Base-by-base conservation (phyloP, 805 yeast genomes). In the Vanderwaltozyma tropicalis region DNA sequence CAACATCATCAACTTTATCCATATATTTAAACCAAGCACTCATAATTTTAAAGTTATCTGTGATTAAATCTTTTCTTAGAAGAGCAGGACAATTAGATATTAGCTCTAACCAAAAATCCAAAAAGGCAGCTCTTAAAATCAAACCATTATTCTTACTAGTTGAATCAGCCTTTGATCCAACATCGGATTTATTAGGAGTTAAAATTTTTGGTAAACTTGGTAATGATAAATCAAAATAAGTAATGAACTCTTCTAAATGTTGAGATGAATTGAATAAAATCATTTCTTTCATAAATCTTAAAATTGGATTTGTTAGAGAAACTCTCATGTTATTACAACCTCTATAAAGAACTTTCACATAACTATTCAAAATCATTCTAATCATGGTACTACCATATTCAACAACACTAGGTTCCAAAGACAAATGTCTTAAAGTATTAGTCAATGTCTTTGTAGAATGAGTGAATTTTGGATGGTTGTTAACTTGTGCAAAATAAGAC, bases 21-120 rank as follows among this genome's bases (percentile, higher is more conserved):
- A 83, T 53, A 44, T 69, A 71, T 53, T 81, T 83, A 64, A 87
- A 74, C 71, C 88, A 74, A 32, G 72, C 74, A 22, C 74, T 65
- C 66, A 76, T 68, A 25, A 85, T 64, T 51, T 74, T 78, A 35
- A 72, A 65, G 39, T 72, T 69, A 39, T 73, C 73, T 2, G 58
- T 44, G 17, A 89, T 50, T 8, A 85, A 55, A 39, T 82, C 88
- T 48, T 73, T 80, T 52, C 95, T 71, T 17, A 71, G 62, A 17
- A 76, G 50, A 2, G 80, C 64, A 2, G 78, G 62, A 1, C 80
- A 66, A 28, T 61, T 52, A 5, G 66, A 47, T 22, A 78, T 53
- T 28, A 86, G 60, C 5, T 66, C 51, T 10, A 80, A 41, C 72
- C 87, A 77, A 47, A 87, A 79, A 6, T 58, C 59, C 14, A 84